phyloP scores from a whole-genome alignment of 306 rosid genomes.

The Trifolium repens region DNA sequence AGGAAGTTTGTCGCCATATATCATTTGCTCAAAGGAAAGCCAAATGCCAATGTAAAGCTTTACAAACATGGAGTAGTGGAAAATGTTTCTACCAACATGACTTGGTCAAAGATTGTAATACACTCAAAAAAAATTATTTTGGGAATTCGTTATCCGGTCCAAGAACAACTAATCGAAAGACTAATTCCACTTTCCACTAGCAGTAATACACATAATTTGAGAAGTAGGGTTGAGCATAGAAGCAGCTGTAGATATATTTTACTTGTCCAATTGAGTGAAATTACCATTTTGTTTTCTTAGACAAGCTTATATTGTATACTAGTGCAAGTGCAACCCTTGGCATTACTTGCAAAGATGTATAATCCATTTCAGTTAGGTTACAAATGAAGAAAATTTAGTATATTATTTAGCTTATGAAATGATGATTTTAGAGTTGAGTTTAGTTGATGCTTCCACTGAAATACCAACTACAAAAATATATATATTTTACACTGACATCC shows the following conservation, averaged over 20 bases:
- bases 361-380: constrained; percentile 14
- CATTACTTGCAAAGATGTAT: constrained; percentile 4
- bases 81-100: background rate
- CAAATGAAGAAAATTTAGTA: background rate
- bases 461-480: background rate
- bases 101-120: background rate
- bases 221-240: constrained; percentile 7
- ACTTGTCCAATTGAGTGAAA: constrained; percentile 1
- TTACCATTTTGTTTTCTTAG: constrained; percentile 5
- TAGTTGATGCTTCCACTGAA: background rate
- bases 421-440: background rate
- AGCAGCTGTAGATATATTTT: constrained; percentile 14
- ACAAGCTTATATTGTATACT: background rate
- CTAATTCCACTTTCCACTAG: too few relatives aligned
- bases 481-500: too few relatives aligned
- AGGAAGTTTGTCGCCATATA: background rate
- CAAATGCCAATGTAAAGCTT: constrained; percentile 5
- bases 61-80: background rate
- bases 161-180: too few relatives aligned
- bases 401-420: constrained; percentile 15
- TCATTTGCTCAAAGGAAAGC: constrained; percentile 30
- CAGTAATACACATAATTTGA: background rate
- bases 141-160: too few relatives aligned
- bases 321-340: background rate
- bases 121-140: too few relatives aligned